Evolutionary conservation across 2,329 filamentous ascomycete species (phyloP).

Genomic region (Ceratocystis huliohia): DNA sequence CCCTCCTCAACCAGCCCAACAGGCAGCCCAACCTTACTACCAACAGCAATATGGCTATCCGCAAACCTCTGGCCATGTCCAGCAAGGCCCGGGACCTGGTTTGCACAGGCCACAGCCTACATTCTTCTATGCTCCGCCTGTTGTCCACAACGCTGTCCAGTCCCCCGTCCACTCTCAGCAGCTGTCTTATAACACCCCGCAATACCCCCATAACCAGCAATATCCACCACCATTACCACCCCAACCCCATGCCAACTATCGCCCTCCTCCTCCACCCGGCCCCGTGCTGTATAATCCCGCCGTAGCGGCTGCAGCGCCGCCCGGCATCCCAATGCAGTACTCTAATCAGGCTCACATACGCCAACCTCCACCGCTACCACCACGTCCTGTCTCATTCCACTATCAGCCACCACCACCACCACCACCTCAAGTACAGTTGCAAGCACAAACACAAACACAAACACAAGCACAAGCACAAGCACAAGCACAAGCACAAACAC

Average conservation of each 20-base stretch:
- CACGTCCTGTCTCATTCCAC: not conserved
- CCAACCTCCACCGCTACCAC: conserved; percentile 4
- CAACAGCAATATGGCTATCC: too few relatives aligned
- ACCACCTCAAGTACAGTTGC: not conserved
- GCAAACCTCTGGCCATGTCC: not conserved
- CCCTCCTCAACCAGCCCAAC: conserved; percentile 1
- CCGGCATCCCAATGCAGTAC: conserved; percentile 11
- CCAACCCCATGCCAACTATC: not conserved
- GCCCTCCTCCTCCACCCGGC: not conserved
- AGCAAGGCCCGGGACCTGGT: not conserved
- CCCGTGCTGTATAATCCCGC: conserved; percentile 10
- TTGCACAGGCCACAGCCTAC: not conserved
- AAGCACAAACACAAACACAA: too few relatives aligned
- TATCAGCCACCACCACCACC: not conserved
- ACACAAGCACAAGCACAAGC: too few relatives aligned
- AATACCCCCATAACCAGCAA: not conserved
- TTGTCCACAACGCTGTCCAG: not conserved
- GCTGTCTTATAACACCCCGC: not conserved
- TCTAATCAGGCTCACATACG: not conserved
- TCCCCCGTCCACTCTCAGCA: not conserved
- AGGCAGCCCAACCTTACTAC: not conserved
- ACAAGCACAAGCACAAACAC: too few relatives aligned
- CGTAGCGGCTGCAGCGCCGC: conserved; percentile 1
- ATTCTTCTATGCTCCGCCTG: not conserved
- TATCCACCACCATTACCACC: not conserved